Evolutionary conservation across 2,329 filamentous ascomycete genomes (phyloP), one percentile per base, ranked within the genome.

Genomic region (Fusarium continuum): DNA sequence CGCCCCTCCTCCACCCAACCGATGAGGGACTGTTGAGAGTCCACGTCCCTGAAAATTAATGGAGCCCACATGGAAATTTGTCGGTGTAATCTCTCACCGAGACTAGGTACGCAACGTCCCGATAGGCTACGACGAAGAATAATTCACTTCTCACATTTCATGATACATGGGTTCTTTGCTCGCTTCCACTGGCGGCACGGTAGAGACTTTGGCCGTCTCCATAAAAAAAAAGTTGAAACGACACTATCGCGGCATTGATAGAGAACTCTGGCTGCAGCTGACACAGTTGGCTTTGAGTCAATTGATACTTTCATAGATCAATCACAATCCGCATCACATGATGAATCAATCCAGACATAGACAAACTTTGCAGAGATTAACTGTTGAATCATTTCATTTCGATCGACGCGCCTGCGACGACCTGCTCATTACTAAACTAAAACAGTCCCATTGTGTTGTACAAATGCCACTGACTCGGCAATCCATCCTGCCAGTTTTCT

Each of bases 391-490:
- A 68, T 61, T 64, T 69, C 62, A 67, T 70, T 68, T 61, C 53
- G 65, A 50, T 62, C 61, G 59, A 41, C 49, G 55, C 68, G 39
- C 58, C 46, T 54, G 61, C 68, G 65, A 64, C 59, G 58, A 67
- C 65, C 51, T 68, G 61, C 66, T 69, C 68, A 70, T 70, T 70
- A 70, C 65, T 55, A 69, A 70, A 70, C 61, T 63, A 70, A 69
- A 70, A 66, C 60, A 64, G 56, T 65, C 64, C 64, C 65, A 50
- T 67, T 65, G 68, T 70, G 63, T 70, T 70, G 67, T 71, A 71
- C 69, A 71, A 70, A 64, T 54, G 67, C 67, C 69, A 46, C 48
- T 50, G 56, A 55, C 47, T 56, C 43, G 55, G 51, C 67, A 57
- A 64, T 69, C 57, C 61, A 67, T 57, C 55, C 56, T 60, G 55